Evolutionary conservation across 2,329 filamentous ascomycete genomes (phyloP).

Genomic region (Penicillium sp.): DNA sequence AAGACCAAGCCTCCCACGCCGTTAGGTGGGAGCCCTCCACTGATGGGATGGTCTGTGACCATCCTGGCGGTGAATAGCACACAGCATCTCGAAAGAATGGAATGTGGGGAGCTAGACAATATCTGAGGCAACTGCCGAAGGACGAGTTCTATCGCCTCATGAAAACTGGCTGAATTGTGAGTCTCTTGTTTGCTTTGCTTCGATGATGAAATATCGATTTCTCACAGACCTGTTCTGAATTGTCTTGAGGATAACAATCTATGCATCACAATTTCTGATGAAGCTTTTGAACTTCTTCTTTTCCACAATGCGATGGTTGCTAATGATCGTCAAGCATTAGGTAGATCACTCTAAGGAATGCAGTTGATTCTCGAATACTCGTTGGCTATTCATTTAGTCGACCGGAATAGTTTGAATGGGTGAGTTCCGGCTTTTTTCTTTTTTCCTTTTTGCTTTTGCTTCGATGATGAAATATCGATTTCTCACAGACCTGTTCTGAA

Average conservation of each 20-base stretch:
- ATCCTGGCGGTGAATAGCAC: constrained; percentile 64
- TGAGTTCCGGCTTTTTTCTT: no score
- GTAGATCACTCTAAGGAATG: no score
- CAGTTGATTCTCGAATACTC: no score
- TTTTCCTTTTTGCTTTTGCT: constrained; percentile 1
- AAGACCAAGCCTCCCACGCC: constrained; percentile 1
- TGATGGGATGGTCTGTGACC: constrained; percentile 43
- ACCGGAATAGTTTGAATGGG: not conserved
- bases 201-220: constrained; percentile 54
- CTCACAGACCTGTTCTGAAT: constrained; percentile 64
- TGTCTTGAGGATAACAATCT: constrained; percentile 49
- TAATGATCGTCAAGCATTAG: not conserved
- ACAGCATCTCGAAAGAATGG: constrained; percentile 65
- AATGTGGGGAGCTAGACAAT: constrained; percentile 70
- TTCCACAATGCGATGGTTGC: not conserved
- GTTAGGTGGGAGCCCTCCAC: not conserved
- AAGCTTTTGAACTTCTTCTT: constrained; percentile 5
- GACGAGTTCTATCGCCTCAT: constrained; percentile 66
- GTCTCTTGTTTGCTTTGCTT: constrained; percentile 5
- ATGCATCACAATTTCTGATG: constrained; percentile 4
- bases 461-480: constrained; percentile 54
- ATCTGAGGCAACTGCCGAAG: constrained; percentile 69
- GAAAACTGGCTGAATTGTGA: constrained; percentile 8
- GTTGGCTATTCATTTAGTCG: not conserved
- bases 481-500: constrained; percentile 63